A percentile compares a stretch with the other conserved stretches of the same genome.
These are phyloP conservation scores for Pelargonium citronellum DNA, from an alignment of 441 rosid species.

Conservation along the genomic window DNA sequence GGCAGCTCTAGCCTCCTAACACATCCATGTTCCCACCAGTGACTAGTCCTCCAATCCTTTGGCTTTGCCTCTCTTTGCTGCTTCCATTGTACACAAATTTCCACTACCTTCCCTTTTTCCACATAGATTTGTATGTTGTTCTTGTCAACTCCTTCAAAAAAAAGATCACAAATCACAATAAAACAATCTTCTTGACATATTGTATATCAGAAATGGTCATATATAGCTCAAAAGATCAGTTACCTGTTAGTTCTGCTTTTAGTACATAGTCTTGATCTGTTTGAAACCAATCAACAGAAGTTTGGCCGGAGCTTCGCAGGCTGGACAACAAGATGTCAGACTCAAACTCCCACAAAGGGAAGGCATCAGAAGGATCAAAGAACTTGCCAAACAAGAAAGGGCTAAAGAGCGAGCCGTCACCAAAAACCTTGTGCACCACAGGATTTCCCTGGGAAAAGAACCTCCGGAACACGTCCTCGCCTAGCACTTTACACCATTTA, in stretches of 20 bases:
- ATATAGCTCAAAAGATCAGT: constrained; percentile 1
- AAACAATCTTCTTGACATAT: too few species aligned
- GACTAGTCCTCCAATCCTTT: constrained; percentile 74
- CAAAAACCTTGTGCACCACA: constrained; percentile 46
- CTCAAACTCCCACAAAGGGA: constrained; percentile 87
- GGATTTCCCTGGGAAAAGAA: constrained; percentile 41
- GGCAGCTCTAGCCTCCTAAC: constrained; percentile 85
- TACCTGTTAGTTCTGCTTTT: constrained; percentile 72
- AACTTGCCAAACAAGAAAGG: constrained; percentile 76
- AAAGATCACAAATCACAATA: not conserved
- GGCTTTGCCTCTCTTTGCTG: constrained; percentile 34
- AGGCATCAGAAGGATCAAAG: constrained; percentile 92
- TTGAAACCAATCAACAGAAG: constrained; percentile 65
- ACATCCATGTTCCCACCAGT: constrained; percentile 86
- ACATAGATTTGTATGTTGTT: constrained; percentile 37
- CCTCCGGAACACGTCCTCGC: constrained; percentile 50
- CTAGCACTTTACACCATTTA: constrained; percentile 65
- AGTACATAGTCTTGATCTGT: constrained; percentile 61
- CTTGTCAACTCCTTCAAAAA: constrained; percentile 44
- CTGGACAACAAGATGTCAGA: constrained; percentile 45
- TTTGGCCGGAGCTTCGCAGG: constrained; percentile 55
- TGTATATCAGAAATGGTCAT: not conserved
- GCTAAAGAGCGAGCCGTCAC: constrained; percentile 76
- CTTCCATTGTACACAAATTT: constrained; percentile 72
- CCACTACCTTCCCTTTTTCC: constrained; percentile 64